Percentiles rank a stretch among this genome's conserved stretches.
These are phyloP conservation scores for Rhizopogon rudus DNA, from an alignment of 768 basidiomycete genomes.

Conservation along the genomic window DNA sequence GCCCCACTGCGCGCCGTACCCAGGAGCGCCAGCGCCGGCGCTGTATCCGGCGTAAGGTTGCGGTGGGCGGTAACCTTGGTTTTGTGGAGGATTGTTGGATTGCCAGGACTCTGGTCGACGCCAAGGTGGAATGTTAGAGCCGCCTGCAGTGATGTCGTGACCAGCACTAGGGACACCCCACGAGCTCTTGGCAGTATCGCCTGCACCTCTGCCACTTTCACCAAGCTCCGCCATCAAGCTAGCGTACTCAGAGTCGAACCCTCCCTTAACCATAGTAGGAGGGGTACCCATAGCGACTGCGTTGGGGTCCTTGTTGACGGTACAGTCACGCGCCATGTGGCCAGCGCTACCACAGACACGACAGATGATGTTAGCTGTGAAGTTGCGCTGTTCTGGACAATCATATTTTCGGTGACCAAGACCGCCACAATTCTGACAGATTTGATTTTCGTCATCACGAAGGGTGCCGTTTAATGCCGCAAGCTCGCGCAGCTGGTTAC, in stretches of 20 bases:
- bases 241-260: slow-evolving; percentile 97
- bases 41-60: slow-evolving; percentile 52
- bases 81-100: slow-evolving; percentile 44
- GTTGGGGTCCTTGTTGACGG: slow-evolving; percentile 87
- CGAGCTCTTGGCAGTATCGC: slow-evolving; percentile 48
- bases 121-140: slow-evolving; percentile 86
- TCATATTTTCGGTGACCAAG: slow-evolving; percentile 98
- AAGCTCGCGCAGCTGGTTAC: slow-evolving; percentile 96
- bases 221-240: slow-evolving; percentile 97
- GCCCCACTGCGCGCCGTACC: slow-evolving; percentile 36
- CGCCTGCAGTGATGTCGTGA: slow-evolving; percentile 50
- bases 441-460: slow-evolving; percentile 98
- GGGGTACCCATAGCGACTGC: slow-evolving; percentile 42
- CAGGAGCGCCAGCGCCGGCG: slow-evolving; percentile 36
- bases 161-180: slow-evolving; percentile 68
- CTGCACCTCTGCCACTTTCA: slow-evolving; percentile 60
- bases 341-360: slow-evolving; percentile 97
- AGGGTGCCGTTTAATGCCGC: slow-evolving; percentile 98
- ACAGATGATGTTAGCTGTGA: slow-evolving; percentile 99
- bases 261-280: slow-evolving; percentile 57
- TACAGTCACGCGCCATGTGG: slow-evolving; percentile 98
- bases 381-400: slow-evolving; percentile 97
- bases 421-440: slow-evolving; percentile 95
- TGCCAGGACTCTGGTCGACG: slow-evolving; percentile 88
- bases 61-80: slow-evolving; percentile 63